Evolutionary conservation across 305 asterid species (phyloP), one percentile per base, ranked within the genome.

Genomic region (Euphrasia arctica): DNA sequence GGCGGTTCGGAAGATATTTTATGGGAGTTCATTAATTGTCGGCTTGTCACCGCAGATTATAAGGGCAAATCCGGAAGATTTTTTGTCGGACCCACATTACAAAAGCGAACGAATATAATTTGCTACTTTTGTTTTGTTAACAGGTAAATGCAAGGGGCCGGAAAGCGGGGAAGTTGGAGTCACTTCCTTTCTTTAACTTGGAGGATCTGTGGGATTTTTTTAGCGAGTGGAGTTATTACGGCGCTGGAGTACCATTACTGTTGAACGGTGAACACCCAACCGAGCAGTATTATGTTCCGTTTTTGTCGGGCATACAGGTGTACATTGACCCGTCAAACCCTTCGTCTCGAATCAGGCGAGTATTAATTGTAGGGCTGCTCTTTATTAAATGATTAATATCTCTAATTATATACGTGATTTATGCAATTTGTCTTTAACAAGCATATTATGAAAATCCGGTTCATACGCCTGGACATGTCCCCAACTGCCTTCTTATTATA

Each of bases 221-320:
- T 48, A 45, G 51, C 2, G 79, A 78, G 70, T 68, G 82, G 79
- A 83, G 90, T 62, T 70, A 67, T 22, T 79, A 73, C 41, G 90
- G 90, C 65, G 75, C 73, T 0, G 87, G 78, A 14, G 85, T 81
- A 58, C 87, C 83, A 31, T 74, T 81, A 12, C 4, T 75, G 70
- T 64, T 83, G 48, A 48, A 74, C 8, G 83, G 79, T 28, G 67
- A 48, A 60, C 80, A 81, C 50, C 72, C 58, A 15, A 60, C 73
- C 12, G 70, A 77, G 62, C 90, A 83, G 62, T 83, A 76, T 71
- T 83, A 81, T 72, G 77, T 77, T 69, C 90, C 87, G 0, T 76
- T 34, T 65, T 70, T 80, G 58, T 83, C 89, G 4, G 89, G 89
- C 66, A 80, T 83, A 34, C 83, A 83, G 60, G 55, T 83, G 68